These are phyloP conservation scores for Quercus glauca DNA, from an alignment of 306 rosid genomes.

Conservation along the genomic window DNA sequence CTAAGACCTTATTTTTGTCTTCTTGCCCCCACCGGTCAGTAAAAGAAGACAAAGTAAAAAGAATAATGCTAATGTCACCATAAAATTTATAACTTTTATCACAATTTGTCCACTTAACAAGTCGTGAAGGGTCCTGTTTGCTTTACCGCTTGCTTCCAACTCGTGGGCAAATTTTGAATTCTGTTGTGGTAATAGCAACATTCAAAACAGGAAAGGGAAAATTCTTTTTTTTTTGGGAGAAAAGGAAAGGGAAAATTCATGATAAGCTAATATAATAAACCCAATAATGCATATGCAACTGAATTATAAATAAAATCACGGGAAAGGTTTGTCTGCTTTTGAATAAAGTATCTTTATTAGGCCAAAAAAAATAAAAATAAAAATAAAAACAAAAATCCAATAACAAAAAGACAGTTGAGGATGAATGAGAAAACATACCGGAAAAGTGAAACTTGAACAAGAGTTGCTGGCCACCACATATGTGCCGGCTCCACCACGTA, in stretches of 20 bases:
- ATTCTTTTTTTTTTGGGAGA: too few species aligned
- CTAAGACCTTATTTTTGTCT: too few species aligned
- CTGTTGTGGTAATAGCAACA: slow-evolving; percentile 71
- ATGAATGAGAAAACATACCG: slow-evolving; percentile 31
- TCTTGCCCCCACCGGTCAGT: too few species aligned
- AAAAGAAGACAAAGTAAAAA: background rate
- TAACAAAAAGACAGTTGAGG: background rate
- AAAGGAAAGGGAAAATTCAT: too few species aligned
- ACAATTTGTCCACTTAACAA: fast-evolving
- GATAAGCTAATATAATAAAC: too few species aligned
- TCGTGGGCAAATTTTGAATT: slow-evolving; percentile 45
- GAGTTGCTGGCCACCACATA: slow-evolving; percentile 94
- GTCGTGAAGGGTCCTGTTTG: too few species aligned
- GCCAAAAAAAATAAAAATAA: background rate
- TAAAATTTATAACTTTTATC: slow-evolving; percentile 52
- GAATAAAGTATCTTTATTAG: too few species aligned
- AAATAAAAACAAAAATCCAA: background rate
- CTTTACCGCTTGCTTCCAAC: slow-evolving; percentile 42
- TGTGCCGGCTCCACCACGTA: slow-evolving; percentile 93
- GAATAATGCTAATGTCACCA: slow-evolving; percentile 54
- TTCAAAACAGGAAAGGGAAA: slow-evolving; percentile 8
- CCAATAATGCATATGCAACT: too few species aligned
- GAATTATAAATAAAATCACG: too few species aligned
- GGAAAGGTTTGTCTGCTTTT: too few species aligned
- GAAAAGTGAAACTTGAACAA: slow-evolving; percentile 84